Conservation (phyloP, 495 filamentous ascomycete genomes). For the Penicillium canariense region DNA sequence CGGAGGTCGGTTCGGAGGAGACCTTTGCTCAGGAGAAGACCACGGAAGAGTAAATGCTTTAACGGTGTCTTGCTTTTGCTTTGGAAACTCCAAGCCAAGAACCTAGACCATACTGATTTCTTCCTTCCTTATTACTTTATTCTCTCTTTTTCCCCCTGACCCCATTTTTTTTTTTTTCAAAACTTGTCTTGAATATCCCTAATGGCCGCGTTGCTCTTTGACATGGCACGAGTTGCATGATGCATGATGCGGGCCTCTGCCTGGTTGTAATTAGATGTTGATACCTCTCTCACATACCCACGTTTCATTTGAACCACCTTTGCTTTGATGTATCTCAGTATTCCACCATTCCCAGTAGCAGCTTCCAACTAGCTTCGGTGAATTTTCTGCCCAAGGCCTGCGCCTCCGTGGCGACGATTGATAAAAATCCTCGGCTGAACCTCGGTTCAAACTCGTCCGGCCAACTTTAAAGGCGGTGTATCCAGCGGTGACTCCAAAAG, state of each 20-base stretch:
- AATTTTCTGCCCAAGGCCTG: too few species aligned
- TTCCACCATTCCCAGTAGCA: too few species aligned
- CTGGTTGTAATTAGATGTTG: constrained; percentile 25
- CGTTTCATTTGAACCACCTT: constrained; percentile 10
- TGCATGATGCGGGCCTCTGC: constrained; percentile 14
- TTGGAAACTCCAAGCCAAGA: not conserved
- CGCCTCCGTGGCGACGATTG: too few species aligned
- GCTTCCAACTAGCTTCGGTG: not conserved
- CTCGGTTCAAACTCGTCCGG: not conserved
- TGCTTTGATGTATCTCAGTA: not conserved
- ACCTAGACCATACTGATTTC: not conserved
- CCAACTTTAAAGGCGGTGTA: not conserved
- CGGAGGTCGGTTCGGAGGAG: constrained; percentile 24
- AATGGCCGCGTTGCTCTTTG: constrained; percentile 11
- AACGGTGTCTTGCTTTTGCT: not conserved
- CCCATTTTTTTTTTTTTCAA: constrained; percentile 9
- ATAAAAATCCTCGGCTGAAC: too few species aligned
- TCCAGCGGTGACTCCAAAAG: constrained; percentile 1
- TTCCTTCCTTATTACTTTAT: constrained; percentile 3
- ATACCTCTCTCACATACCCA: constrained; percentile 24
- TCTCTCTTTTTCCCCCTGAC: not conserved
- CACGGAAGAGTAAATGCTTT: too few species aligned
- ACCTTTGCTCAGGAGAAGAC: constrained; percentile 11
- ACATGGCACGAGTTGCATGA: constrained; percentile 18
- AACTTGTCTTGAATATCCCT: constrained; percentile 4